Base-by-base conservation (phyloP, 495 filamentous ascomycete species). In the Usnea hakonensis region DNA sequence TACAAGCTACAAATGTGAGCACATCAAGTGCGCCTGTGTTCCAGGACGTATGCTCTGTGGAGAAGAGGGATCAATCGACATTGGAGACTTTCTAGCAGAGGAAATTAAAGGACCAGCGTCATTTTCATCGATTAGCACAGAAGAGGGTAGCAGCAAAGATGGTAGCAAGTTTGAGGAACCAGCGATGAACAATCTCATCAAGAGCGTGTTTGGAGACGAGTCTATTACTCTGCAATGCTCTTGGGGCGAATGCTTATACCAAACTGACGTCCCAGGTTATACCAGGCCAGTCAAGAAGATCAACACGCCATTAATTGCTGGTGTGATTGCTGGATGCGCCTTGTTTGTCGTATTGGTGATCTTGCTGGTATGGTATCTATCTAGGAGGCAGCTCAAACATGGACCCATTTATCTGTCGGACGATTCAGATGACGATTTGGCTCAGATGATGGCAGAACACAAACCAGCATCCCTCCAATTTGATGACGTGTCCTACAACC, bases 271-370 rank as follows among this genome's bases (percentile, higher is more conserved):
- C 23, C 94, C 94, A 14, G 95, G 94, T 33, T 97, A 94, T 70
- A 76, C 87, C 58, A 83, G 90, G 44, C 89, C 92, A 5, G 78
- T 97, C 56, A 97, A 97, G 75, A 85, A 88, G 69, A 97, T 98
- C 77, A 98, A 98, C 72, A 98, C 92, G 1, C 94, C 95, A 14
- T 78, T 98, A 52, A 97, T 98, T 68, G 94, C 94, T 23, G 87
- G 90, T 38, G 90, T 95, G 56, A 97, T 98, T 70, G 92, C 92
- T 11, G 91, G 85, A 30, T 89, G 83, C 72, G 85, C 87, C 3
- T 77, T 98, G 1, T 97, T 98, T 69, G 79, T 97, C 9, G 91
- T 97, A 28, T 86, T 83, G 9, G 85, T 90, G 44, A 89, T 97
- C 57, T 73, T 97, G 35, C 67, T 83, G 9, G 82, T 95, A 26